phyloP scores from a whole-genome alignment of 352 stramenopile species.

The Aphanomyces invadans region DNA sequence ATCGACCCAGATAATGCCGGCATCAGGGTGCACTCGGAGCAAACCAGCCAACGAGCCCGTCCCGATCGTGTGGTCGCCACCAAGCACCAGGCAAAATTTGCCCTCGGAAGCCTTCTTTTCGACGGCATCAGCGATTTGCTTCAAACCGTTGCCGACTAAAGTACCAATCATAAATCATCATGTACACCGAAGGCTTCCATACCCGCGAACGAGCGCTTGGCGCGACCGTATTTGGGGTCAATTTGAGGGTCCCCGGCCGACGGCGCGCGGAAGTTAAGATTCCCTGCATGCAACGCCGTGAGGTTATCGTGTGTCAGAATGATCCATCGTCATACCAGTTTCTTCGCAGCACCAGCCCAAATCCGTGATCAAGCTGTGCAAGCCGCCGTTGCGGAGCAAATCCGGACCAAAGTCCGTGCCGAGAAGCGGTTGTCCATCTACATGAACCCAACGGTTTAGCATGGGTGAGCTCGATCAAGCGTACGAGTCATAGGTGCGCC shows the following conservation, averaged over 20 bases:
- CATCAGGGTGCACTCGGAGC: conserved; percentile 85
- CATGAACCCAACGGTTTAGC: neutral
- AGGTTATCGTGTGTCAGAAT: too few species aligned
- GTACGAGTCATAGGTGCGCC: conserved; percentile 83
- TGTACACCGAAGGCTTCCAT: conserved; percentile 10
- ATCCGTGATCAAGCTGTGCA: conserved; percentile 72
- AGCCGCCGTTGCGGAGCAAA: conserved; percentile 54
- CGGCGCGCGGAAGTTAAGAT: conserved; percentile 59
- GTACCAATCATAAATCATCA: neutral
- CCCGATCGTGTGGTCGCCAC: conserved; percentile 95
- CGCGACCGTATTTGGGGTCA: conserved; percentile 56
- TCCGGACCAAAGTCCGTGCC: conserved; percentile 72
- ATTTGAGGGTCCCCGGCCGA: conserved; percentile 45
- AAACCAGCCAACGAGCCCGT: conserved; percentile 89
- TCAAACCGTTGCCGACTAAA: conserved; percentile 82
- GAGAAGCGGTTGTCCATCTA: conserved; percentile 74
- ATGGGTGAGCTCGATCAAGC: conserved; percentile 23
- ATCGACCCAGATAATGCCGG: conserved; percentile 96
- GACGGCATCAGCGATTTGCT: conserved; percentile 73
- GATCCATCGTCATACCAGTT: too few species aligned
- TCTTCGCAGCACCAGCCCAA: conserved; percentile 81
- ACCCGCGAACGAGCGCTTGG: conserved; percentile 74
- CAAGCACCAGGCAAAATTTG: conserved; percentile 92
- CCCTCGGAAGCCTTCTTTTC: conserved; percentile 81
- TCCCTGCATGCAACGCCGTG: conserved; percentile 27